Percentiles rank a stretch among this genome's conserved stretches.
Evolutionary conservation across 108 stramenopile species (phyloP).

Genomic region (Cyclotella sp.): DNA sequence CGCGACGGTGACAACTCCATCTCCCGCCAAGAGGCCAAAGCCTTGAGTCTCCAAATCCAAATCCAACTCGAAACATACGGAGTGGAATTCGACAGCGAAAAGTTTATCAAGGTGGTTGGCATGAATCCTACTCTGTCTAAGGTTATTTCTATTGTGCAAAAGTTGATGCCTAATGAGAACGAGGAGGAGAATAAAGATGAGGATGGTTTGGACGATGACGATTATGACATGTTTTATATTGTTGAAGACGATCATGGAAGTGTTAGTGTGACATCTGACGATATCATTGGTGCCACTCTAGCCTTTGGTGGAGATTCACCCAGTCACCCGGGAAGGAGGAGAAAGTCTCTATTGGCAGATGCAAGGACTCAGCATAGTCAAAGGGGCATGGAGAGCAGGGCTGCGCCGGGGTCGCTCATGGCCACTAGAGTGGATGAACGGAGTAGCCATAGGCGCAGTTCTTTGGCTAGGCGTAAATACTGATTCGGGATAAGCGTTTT

Average conservation of each 20-base stretch:
- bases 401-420: too few relatives aligned
- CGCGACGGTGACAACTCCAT: conserved; percentile 35
- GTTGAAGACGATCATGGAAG: conserved; percentile 14
- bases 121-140: conserved; percentile 30
- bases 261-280: conserved; percentile 9
- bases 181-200: conserved; percentile 12
- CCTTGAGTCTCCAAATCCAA: conserved; percentile 29
- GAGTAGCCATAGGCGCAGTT: too few relatives aligned
- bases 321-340: background rate
- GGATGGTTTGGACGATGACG: conserved; percentile 26
- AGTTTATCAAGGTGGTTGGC: conserved; percentile 42
- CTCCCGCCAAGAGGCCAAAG: conserved; percentile 35
- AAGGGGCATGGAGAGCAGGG: too few relatives aligned
- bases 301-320: background rate
- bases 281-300: background rate
- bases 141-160: conserved; percentile 38
- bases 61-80: conserved; percentile 46
- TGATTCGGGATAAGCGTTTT: too few relatives aligned
- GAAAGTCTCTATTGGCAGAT: background rate
- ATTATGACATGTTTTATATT: conserved; percentile 46
- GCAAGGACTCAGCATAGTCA: background rate
- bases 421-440: too few relatives aligned
- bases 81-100: conserved; percentile 44
- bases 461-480: too few relatives aligned
- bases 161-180: conserved; percentile 11